A percentile compares a stretch with the other conserved stretches of the same genome.
Conservation (phyloP, 257 asterid genomes). For the Fraxinus americana region DNA sequence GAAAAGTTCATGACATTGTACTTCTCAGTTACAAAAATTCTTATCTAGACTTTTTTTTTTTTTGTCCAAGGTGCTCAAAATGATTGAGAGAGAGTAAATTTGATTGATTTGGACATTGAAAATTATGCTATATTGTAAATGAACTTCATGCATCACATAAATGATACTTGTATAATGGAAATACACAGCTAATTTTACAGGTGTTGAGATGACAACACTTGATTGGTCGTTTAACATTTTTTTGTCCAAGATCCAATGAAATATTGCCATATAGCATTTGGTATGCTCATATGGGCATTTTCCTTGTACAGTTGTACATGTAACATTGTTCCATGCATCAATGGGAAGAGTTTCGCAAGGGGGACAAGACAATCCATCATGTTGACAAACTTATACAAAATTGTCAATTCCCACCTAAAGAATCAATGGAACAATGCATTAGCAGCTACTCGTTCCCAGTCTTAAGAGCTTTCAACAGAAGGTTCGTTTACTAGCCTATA, state of each 20-base stretch:
- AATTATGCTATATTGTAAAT: constrained; percentile 51
- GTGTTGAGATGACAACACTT: too few relatives aligned
- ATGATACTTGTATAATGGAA: constrained; percentile 29
- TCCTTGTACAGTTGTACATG: too few relatives aligned
- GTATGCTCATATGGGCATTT: too few relatives aligned
- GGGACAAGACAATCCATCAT: constrained; percentile 42
- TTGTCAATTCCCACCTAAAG: constrained; percentile 62
- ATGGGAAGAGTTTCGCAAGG: constrained; percentile 62
- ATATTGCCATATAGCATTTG: too few relatives aligned
- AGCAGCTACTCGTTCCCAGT: constrained; percentile 53
- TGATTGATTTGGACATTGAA: constrained; percentile 55
- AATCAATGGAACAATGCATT: constrained; percentile 70
- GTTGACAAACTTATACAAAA: constrained; percentile 42
- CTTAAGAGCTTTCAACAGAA: constrained; percentile 58
- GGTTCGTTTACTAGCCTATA: constrained; percentile 80
- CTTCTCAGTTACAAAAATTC: constrained; percentile 64
- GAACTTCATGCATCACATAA: constrained; percentile 70
- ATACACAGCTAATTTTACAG: too few relatives aligned
- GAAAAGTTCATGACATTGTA: constrained; percentile 61
- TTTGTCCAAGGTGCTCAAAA: constrained; percentile 56
- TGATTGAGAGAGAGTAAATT: constrained; percentile 66
- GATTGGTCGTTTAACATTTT: too few relatives aligned
- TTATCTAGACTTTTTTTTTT: constrained; percentile 76
- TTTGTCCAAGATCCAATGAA: too few relatives aligned
- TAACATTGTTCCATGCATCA: constrained; percentile 38